A percentile compares a stretch with the other conserved stretches of the same genome.
Conservation (phyloP, 495 filamentous ascomycete genomes). For the Hypoxylon fuscum region DNA sequence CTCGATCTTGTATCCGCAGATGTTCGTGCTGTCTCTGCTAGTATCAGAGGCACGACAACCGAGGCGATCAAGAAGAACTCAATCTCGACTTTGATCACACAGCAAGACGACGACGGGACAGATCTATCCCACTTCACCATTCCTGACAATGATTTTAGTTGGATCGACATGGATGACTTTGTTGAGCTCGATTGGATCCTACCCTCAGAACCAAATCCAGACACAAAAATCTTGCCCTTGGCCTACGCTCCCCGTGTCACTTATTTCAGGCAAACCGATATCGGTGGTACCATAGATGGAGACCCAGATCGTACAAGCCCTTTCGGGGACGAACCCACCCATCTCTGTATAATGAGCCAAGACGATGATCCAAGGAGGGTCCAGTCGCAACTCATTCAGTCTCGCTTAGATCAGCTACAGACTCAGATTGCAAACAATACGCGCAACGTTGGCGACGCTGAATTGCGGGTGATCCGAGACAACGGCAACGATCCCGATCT, state of each 20-base stretch:
- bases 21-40: slow-evolving; percentile 91
- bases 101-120: slow-evolving; percentile 56
- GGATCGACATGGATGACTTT: slow-evolving; percentile 99
- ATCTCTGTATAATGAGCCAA: slow-evolving; percentile 93
- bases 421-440: slow-evolving; percentile 78
- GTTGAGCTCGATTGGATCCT: slow-evolving; percentile 97
- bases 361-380: slow-evolving; percentile 92
- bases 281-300: slow-evolving; percentile 70
- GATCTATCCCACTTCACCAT: slow-evolving; percentile 93
- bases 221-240: slow-evolving; percentile 91
- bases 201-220: slow-evolving; percentile 87
- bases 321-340: slow-evolving; percentile 91
- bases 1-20: slow-evolving; percentile 93
- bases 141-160: slow-evolving; percentile 90
- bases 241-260: slow-evolving; percentile 94
- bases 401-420: slow-evolving; percentile 79
- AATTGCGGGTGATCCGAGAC: slow-evolving; percentile 66
- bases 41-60: slow-evolving; percentile 77
- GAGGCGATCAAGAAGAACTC: slow-evolving; percentile 76
- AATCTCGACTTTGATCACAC: slow-evolving; percentile 55
- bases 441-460: slow-evolving; percentile 69
- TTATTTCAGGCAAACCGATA: slow-evolving; percentile 97
- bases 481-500: slow-evolving; percentile 62
- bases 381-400: slow-evolving; percentile 83
- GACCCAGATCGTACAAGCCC: slow-evolving; percentile 79